Base-by-base conservation (phyloP, 116 monocot genomes). In the Papilionanthe hybrid region DNA sequence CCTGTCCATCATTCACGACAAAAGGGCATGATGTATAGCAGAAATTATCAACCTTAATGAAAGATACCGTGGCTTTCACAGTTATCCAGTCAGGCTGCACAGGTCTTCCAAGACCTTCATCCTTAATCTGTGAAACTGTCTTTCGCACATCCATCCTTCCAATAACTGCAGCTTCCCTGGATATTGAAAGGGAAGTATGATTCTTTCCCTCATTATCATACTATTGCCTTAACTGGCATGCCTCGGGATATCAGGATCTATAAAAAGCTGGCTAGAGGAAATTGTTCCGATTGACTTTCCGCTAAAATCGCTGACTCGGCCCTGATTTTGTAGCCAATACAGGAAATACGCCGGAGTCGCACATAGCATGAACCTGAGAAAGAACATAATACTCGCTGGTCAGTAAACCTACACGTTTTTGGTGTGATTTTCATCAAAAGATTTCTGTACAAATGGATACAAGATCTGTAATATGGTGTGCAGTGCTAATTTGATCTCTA, bases 51-150 rank as follows among this genome's bases (percentile, higher is more conserved):
- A 50, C 17, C 67, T 76, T 86, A 12, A 89, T 20, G 72, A 79
- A 84, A 27, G 89, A 84, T 78, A 89, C 71, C 12, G 84, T 79
- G 23, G 81, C 86, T 43, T 89, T 89, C 29, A 89, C 80, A 12
- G 79, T 89, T 41, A 89, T 84, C 84, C 84, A 89, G 27, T 89
- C 89, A 13, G 89, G 83, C 67, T 89, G 86, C 77, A 84, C 86
- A 28, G 65, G 55, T 79, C 82, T 78, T 63, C 89, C 89, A 29
- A 89, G 82, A 19, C 84, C 82, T 67, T 89, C 89, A 69, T 89
- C 89, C 77, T 89, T 89, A 22, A 89, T 89, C 44, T 89, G 89
- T 58, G 82, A 75, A 56, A 84, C 84, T 25, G 80, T 85, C 78
- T 90, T 90, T 12, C 90, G 79, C 7, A 69, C 71, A 56, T 87